Conservation (phyloP, 2,329 filamentous ascomycete species). For the Grosmannia clavigera region DNA sequence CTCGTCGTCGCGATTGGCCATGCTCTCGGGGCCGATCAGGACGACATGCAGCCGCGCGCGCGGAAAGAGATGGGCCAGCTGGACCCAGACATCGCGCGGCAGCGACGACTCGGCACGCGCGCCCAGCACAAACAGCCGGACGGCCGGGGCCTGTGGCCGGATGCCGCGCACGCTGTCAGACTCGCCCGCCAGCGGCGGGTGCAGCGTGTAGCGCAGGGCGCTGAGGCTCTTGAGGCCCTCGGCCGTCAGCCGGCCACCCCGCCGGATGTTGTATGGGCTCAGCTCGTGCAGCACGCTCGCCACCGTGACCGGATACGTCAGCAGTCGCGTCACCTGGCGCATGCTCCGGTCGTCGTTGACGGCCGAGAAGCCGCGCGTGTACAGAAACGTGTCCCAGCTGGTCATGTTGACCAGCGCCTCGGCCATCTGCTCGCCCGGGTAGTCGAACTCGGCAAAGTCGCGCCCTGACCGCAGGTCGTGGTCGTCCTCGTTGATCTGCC, state of each 20-base stretch:
- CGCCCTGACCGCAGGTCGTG: constrained; percentile 86
- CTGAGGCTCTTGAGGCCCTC: constrained; percentile 92
- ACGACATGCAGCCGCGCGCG: constrained; percentile 78
- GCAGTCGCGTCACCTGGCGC: constrained; percentile 80
- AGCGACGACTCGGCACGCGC: constrained; percentile 96
- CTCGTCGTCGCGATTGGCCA: constrained; percentile 86
- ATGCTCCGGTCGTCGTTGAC: constrained; percentile 84
- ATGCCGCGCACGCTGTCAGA: constrained; percentile 65
- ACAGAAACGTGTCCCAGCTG: constrained; percentile 96
- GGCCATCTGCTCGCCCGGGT: constrained; percentile 79
- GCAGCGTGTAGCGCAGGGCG: constrained; percentile 83
- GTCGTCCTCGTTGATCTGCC: constrained; percentile 95
- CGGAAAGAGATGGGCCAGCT: constrained; percentile 92
- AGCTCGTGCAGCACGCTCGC: constrained; percentile 87
- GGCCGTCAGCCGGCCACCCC: constrained; percentile 61
- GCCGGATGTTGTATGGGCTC: constrained; percentile 76
- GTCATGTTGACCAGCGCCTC: constrained; percentile 93
- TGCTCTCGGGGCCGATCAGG: constrained; percentile 91
- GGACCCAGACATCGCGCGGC: constrained; percentile 85
- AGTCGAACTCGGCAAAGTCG: constrained; percentile 87
- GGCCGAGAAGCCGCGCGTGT: constrained; percentile 81
- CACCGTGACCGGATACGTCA: constrained; percentile 90
- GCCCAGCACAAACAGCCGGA: constrained; percentile 85
- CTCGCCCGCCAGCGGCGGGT: constrained; percentile 71
- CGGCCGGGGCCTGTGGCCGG: constrained; percentile 71